A percentile compares a stretch with the other conserved stretches of the same genome.
Conservation (phyloP, 306 rosid genomes). For the Quercus berberidifolia region DNA sequence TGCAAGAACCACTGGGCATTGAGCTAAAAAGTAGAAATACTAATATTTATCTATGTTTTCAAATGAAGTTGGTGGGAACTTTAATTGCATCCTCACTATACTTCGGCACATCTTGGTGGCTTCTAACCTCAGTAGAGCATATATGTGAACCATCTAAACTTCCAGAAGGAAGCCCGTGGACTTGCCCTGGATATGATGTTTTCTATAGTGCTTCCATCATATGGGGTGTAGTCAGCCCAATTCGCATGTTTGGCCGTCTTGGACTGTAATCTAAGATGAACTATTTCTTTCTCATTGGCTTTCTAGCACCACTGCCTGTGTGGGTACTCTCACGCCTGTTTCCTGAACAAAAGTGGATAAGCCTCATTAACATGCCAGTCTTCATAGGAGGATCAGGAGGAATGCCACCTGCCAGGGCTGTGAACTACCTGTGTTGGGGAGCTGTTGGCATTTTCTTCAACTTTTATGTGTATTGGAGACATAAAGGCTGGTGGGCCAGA, state of each 20-base stretch:
- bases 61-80: conserved; percentile 51
- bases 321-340: conserved; percentile 42
- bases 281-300: conserved; percentile 61
- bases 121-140: conserved; percentile 34
- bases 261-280: conserved; percentile 54
- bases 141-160: conserved; percentile 35
- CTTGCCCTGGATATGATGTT: conserved; percentile 61
- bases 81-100: conserved; percentile 38
- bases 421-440: conserved; percentile 50
- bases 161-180: conserved; percentile 70
- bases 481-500: conserved; percentile 65
- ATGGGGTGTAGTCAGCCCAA: conserved; percentile 75
- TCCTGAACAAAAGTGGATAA: conserved; percentile 51
- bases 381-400: conserved; percentile 25
- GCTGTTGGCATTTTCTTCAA: conserved; percentile 64
- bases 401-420: conserved; percentile 41
- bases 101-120: conserved; percentile 79
- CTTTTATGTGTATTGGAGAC: conserved; percentile 35
- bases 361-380: conserved; percentile 58
- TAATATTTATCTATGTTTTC: background rate
- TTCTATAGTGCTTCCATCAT: conserved; percentile 75
- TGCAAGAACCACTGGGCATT: background rate
- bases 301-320: conserved; percentile 47
- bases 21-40: background rate
- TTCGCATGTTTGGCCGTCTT: conserved; percentile 44